Percentiles rank a stretch among this genome's conserved stretches.
Conservation (phyloP, 2,329 filamentous ascomycete species). For the Harringtonia lauricola region DNA sequence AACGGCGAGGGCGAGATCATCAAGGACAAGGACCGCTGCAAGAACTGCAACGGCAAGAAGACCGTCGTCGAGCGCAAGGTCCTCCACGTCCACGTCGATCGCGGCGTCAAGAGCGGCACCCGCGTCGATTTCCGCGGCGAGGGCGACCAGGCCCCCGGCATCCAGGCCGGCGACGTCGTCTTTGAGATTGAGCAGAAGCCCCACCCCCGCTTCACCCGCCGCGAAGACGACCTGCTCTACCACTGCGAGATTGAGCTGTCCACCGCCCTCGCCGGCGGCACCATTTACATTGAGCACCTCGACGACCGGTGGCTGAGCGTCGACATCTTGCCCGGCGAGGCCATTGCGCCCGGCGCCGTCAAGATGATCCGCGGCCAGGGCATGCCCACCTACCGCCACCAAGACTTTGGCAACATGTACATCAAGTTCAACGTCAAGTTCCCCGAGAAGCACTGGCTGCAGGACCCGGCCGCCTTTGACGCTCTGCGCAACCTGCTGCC, state of each 20-base stretch:
- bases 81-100: constrained; percentile 93
- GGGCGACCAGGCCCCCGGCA: constrained; percentile 88
- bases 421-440: constrained; percentile 98
- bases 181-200: constrained; percentile 99
- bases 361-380: constrained; percentile 95
- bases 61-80: constrained; percentile 96
- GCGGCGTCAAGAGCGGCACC: constrained; percentile 83
- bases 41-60: constrained; percentile 94
- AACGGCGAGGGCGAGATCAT: constrained; percentile 96
- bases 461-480: constrained; percentile 59
- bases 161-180: constrained; percentile 88
- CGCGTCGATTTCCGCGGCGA: constrained; percentile 97
- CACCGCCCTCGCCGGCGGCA: constrained; percentile 85
- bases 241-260: constrained; percentile 92
- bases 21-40: constrained; percentile 95
- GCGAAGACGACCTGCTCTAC: constrained; percentile 93
- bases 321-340: constrained; percentile 86
- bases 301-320: constrained; percentile 95
- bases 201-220: constrained; percentile 88
- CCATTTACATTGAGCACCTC: constrained; percentile 87
- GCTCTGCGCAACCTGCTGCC: constrained; percentile 80
- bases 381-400: constrained; percentile 93
- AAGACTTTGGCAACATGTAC: constrained; percentile 92
- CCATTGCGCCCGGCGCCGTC: constrained; percentile 83
- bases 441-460: constrained; percentile 65